Conservation (phyloP, 768 basidiomycete genomes). For the Tricholoma matsutake region DNA sequence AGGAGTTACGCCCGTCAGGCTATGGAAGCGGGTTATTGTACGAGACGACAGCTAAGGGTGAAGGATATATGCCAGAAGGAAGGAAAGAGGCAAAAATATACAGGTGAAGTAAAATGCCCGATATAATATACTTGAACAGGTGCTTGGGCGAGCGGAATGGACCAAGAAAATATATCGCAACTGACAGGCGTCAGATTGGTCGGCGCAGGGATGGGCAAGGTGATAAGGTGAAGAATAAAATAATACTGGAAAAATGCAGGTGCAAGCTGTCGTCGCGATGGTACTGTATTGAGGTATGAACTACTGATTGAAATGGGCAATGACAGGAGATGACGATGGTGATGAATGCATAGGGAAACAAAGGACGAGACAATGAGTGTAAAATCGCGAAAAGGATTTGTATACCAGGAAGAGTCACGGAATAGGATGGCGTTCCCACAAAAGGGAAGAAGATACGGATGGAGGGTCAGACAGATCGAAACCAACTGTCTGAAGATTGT, state of each 20-base stretch:
- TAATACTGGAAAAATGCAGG: constrained; percentile 52
- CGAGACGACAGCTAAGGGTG: constrained; percentile 20
- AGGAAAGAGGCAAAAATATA: constrained; percentile 43
- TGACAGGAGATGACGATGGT: constrained; percentile 45
- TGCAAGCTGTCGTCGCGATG: constrained; percentile 49
- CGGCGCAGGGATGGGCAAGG: constrained; percentile 33
- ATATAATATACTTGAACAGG: constrained; percentile 11
- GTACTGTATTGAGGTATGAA: constrained; percentile 34
- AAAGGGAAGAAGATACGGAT: constrained; percentile 25
- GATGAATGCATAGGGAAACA: constrained; percentile 58
- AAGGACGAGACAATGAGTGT: constrained; percentile 37
- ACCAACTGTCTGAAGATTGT: constrained; percentile 29
- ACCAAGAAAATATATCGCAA: constrained; percentile 33
- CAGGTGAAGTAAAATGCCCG: constrained; percentile 28
- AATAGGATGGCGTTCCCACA: constrained; percentile 23
- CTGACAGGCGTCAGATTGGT: constrained; percentile 31
- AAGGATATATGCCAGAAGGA: constrained; percentile 18
- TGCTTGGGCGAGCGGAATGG: constrained; percentile 12
- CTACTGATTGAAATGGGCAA: constrained; percentile 33
- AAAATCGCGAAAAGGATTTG: constrained; percentile 35
- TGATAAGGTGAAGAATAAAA: constrained; percentile 85
- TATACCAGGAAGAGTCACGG: constrained; percentile 34
- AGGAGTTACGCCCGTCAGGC: constrained; percentile 21
- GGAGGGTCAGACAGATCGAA: constrained; percentile 31
- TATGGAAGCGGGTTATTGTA: constrained; percentile 8